A percentile compares a stretch with the other conserved stretches of the same genome.
Evolutionary conservation across 805 yeast species (phyloP).

Genomic region (Wickerhamia fluorescens): DNA sequence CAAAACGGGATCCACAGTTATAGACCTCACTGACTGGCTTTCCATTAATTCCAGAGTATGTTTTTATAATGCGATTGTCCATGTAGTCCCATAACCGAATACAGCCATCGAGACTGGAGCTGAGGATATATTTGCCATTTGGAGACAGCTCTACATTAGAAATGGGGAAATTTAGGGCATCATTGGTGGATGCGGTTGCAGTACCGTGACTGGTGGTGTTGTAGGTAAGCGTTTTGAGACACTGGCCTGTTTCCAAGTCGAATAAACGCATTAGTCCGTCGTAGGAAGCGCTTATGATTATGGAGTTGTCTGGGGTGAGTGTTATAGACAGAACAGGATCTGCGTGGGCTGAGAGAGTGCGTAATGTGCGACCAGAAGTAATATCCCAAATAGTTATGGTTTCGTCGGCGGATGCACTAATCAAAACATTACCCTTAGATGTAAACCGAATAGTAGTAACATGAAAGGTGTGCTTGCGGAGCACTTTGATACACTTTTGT

Average conservation of each 20-base stretch:
- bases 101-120: slow-evolving; percentile 74
- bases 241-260: slow-evolving; percentile 84
- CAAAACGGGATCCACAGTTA: slow-evolving; percentile 46
- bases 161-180: slow-evolving; percentile 58
- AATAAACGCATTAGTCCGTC: slow-evolving; percentile 90
- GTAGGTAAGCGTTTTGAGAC: slow-evolving; percentile 81
- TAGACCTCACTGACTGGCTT: slow-evolving; percentile 43
- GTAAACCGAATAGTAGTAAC: slow-evolving; percentile 68
- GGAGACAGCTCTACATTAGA: slow-evolving; percentile 68
- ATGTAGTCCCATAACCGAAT: slow-evolving; percentile 83
- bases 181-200: slow-evolving; percentile 49
- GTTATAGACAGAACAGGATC: slow-evolving; percentile 80
- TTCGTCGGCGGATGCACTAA: slow-evolving; percentile 85
- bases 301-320: slow-evolving; percentile 70
- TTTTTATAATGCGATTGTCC: slow-evolving; percentile 72
- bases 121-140: slow-evolving; percentile 71
- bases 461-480: slow-evolving; percentile 80
- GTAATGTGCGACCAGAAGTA: slow-evolving; percentile 56
- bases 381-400: slow-evolving; percentile 89
- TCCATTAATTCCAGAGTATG: slow-evolving; percentile 32
- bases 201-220: slow-evolving; percentile 56
- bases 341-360: slow-evolving; percentile 85
- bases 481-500: slow-evolving; percentile 42
- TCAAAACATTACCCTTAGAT: slow-evolving; percentile 66
- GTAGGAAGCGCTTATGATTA: slow-evolving; percentile 78